phyloP scores from a whole-genome alignment of 306 rosid species.

The Vachellia pachyceras region DNA sequence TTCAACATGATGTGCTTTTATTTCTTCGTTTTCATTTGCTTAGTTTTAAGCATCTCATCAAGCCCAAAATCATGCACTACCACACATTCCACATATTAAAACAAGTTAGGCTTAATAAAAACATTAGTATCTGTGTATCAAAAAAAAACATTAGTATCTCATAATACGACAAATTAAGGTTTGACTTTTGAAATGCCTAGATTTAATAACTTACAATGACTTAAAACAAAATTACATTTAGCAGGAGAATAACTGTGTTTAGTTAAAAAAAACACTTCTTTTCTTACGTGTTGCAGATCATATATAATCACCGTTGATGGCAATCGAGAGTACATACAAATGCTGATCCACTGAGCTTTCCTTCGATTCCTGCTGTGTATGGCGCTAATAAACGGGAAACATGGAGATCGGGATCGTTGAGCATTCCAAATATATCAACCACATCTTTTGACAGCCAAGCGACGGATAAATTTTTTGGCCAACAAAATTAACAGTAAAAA shows the following conservation, averaged over 20 bases:
- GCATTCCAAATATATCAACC: neutral
- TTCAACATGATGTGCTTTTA: fast-evolving
- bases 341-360: neutral
- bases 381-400: neutral
- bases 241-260: too few species aligned
- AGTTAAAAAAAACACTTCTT: too few species aligned
- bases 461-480: constrained; percentile 15
- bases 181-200: too few species aligned
- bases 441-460: constrained; percentile 22
- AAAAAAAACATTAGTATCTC: too few species aligned
- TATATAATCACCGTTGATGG: neutral
- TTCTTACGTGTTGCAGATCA: neutral
- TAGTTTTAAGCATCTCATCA: neutral
- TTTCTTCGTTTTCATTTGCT: neutral
- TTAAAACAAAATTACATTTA: too few species aligned
- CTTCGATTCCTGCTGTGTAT: neutral
- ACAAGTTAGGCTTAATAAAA: too few species aligned
- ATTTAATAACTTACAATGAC: too few species aligned
- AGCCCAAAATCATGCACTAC: neutral
- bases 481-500: constrained; percentile 7
- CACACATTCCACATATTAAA: too few species aligned
- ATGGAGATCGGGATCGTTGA: neutral
- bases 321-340: neutral
- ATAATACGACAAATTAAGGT: too few species aligned
- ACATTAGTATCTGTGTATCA: too few species aligned